Evolutionary conservation across 139 green algal species (phyloP).

Genomic region (Picocystis salinarum): DNA sequence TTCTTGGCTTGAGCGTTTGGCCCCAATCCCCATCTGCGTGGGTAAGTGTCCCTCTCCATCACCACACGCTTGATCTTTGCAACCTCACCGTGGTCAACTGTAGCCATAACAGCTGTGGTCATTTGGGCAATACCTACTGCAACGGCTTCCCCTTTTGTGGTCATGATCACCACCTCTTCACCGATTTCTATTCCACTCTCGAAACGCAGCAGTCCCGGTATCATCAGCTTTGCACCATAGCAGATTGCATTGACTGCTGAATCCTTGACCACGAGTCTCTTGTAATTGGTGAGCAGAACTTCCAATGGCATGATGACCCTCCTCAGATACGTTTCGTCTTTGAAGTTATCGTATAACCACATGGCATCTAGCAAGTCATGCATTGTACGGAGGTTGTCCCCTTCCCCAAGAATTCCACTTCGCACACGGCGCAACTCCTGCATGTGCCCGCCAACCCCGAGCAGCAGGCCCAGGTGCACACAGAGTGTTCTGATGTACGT

Average conservation of each 20-base stretch:
- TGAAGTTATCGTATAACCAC: conserved; percentile 78
- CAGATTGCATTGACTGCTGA: conserved; percentile 94
- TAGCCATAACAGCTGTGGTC: conserved; percentile 86
- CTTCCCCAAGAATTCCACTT: conserved; percentile 84
- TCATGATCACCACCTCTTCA: conserved; percentile 95
- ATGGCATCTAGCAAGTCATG: conserved; percentile 95
- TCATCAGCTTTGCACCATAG: conserved; percentile 98
- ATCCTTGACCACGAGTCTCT: conserved; percentile 95
- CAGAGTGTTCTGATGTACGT: conserved; percentile 95
- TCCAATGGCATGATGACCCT: conserved; percentile 89
- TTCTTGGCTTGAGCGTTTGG: conserved; percentile 90
- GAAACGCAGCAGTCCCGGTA: conserved; percentile 67
- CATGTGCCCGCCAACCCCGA: conserved; percentile 65
- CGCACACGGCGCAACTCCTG: conserved; percentile 83
- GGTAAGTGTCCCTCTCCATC: conserved; percentile 99
- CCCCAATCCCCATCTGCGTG: conserved; percentile 76
- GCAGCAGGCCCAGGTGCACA: conserved; percentile 88
- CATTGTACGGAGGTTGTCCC: conserved; percentile 98
- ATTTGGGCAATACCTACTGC: conserved; percentile 89
- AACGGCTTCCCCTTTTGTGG: conserved; percentile 96
- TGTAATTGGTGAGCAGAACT: conserved; percentile 82
- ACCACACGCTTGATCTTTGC: conserved; percentile 95
- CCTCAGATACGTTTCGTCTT: conserved; percentile 82
- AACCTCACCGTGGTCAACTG: conserved; percentile 80
- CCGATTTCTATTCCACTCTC: conserved; percentile 40